Evolutionary conservation across 257 asterid species (phyloP).

Genomic region (Nicotiana obtusifolia): DNA sequence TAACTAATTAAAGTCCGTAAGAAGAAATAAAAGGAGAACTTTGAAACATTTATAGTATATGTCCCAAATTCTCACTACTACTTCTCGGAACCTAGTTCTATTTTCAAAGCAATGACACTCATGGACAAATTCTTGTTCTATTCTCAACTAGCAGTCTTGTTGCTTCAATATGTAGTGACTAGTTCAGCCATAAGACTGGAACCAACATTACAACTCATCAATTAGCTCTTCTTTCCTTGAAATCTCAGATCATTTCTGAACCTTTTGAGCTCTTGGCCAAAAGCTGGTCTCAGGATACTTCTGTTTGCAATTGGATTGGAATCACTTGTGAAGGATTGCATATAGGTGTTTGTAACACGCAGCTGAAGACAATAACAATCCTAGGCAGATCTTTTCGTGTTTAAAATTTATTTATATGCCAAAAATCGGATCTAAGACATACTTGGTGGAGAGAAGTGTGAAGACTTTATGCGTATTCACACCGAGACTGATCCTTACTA

Average conservation of each 20-base stretch:
- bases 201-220: slow-evolving; percentile 12
- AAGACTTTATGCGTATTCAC: too few species aligned
- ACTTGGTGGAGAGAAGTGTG: too few species aligned
- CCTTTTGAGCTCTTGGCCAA: background rate
- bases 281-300: slow-evolving; percentile 10
- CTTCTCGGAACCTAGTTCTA: background rate
- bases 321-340: too few species aligned
- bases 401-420: too few species aligned
- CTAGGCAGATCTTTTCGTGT: too few species aligned
- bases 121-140: background rate
- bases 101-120: background rate
- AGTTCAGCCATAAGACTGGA: background rate
- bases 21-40: background rate
- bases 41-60: too few species aligned
- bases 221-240: slow-evolving; percentile 1
- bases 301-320: slow-evolving; percentile 19
- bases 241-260: slow-evolving; percentile 4
- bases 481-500: too few species aligned
- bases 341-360: too few species aligned
- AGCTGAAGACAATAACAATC: too few species aligned
- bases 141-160: background rate
- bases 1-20: background rate
- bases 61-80: too few species aligned
- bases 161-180: background rate
- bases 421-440: too few species aligned